Conservation (phyloP, 164 flowering plant species). For the Pachysandra terminalis region DNA sequence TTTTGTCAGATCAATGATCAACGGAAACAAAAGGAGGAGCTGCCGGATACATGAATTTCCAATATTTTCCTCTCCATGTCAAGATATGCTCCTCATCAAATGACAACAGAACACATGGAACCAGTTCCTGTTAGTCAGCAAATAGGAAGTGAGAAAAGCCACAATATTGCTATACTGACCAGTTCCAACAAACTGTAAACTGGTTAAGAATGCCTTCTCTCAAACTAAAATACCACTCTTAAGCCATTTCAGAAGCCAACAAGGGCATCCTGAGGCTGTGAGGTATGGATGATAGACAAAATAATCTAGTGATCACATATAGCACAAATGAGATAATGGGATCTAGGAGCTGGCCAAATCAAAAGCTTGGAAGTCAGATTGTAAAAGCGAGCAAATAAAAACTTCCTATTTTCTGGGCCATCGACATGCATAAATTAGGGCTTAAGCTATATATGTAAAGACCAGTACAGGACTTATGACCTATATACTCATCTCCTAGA, state of each 20-base stretch:
- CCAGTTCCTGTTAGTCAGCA: constrained; percentile 68
- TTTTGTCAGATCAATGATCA: constrained; percentile 9
- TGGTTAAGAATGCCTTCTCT: background rate
- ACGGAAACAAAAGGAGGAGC: constrained; percentile 13
- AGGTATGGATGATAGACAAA: no score
- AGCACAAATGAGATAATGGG: no score
- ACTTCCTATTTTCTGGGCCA: no score
- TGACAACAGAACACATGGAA: constrained; percentile 90
- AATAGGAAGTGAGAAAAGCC: constrained; percentile 2
- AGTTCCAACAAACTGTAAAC: background rate
- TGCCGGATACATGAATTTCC: constrained; percentile 69
- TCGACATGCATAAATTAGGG: no score
- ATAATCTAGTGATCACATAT: no score
- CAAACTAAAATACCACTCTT: background rate
- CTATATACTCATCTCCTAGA: no score
- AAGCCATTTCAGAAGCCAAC: background rate
- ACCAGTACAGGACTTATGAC: no score
- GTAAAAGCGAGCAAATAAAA: no score
- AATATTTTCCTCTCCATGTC: constrained; percentile 83
- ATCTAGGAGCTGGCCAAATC: no score
- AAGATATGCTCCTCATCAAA: constrained; percentile 90
- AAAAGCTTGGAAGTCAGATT: no score
- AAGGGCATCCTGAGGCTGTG: no score
- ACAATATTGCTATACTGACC: background rate
- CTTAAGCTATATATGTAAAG: no score